phyloP scores from a whole-genome alignment of 2,329 filamentous ascomycete species.

The Thermothelomyces thermophilus region DNA sequence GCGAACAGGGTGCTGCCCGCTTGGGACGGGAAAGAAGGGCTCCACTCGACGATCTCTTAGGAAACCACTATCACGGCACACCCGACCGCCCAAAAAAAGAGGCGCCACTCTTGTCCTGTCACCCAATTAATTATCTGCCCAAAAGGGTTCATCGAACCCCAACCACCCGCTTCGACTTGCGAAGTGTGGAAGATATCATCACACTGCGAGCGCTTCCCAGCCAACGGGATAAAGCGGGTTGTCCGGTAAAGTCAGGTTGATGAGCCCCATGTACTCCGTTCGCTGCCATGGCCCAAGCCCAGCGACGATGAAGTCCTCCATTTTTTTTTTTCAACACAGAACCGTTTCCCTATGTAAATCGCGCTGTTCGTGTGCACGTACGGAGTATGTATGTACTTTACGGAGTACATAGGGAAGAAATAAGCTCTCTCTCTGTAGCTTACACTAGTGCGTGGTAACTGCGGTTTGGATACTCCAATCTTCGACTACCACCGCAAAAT shows the following conservation, averaged over 20 bases:
- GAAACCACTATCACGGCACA: slow-evolving; percentile 5
- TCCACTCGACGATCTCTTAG: slow-evolving; percentile 13
- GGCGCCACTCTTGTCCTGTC: slow-evolving; percentile 11
- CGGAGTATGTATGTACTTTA: no score
- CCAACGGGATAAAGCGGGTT: neutral
- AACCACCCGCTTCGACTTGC: slow-evolving; percentile 3
- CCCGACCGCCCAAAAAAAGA: neutral
- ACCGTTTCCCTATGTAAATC: neutral
- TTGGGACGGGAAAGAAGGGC: slow-evolving; percentile 1
- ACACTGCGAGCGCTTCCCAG: no score
- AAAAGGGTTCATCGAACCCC: slow-evolving; percentile 1
- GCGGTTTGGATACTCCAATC: no score
- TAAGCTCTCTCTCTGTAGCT: no score
- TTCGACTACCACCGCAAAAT: no score
- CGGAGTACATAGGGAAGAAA: no score
- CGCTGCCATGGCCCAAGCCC: neutral
- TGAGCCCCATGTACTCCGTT: neutral
- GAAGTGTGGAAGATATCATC: no score
- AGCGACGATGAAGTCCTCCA: neutral
- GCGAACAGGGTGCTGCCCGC: slow-evolving; percentile 8
- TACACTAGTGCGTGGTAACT: no score
- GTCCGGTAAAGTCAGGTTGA: no score
- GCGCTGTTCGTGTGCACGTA: no score
- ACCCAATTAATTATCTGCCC: slow-evolving; percentile 14
- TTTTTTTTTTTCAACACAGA: no score